Base-by-base conservation (phyloP, 345 rosid species). In the Salix dunnii region DNA sequence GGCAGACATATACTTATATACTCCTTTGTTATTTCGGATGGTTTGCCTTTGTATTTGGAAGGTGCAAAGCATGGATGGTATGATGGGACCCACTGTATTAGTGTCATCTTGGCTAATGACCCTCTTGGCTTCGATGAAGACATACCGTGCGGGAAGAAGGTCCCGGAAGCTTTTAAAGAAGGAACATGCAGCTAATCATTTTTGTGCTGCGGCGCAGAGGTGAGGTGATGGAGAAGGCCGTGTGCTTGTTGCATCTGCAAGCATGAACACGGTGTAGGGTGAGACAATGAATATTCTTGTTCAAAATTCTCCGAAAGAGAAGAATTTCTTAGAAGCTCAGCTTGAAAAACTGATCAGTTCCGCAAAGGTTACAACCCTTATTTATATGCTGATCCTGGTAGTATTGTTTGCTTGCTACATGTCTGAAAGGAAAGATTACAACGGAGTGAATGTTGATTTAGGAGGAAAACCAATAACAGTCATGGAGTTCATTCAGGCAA, bases 191-290 rank as follows among this genome's bases (percentile, higher is more conserved):
- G 11, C 0, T 38, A 38, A 38, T 38, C n/a, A n/a, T 66, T 66
- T 67, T 49, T 67, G 11, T 35, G 4, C 23, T 51, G 25, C 67
- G 81, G 83, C 72, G 77, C 84, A 23, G 72, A 43, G 76, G 83
- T 83, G 21, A 71, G 2, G 2, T 21, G 46, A 74, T 5, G 83
- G 82, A 36, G 5, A 28, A 11, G 85, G 80, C 0, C 9, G 8
- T 14, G 79, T 82, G 85, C 77, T 82, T 28, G 80, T 73, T 42
- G 76, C 43, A 4, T 68, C 60, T 11, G 31, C 38, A 11, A 21
- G 55, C 20, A 27, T 53, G 35, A 38, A 49, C 33, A 51, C 58
- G 20, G 76, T 7, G 40, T 38, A 67, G 18, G 43, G 53, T 8
- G 49, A 46, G 36, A 48, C 31, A 6, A 65, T 48, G n/a, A 42